These are phyloP conservation scores for Rosa chinensis DNA, from an alignment of 306 rosid species.

Conservation along the genomic window DNA sequence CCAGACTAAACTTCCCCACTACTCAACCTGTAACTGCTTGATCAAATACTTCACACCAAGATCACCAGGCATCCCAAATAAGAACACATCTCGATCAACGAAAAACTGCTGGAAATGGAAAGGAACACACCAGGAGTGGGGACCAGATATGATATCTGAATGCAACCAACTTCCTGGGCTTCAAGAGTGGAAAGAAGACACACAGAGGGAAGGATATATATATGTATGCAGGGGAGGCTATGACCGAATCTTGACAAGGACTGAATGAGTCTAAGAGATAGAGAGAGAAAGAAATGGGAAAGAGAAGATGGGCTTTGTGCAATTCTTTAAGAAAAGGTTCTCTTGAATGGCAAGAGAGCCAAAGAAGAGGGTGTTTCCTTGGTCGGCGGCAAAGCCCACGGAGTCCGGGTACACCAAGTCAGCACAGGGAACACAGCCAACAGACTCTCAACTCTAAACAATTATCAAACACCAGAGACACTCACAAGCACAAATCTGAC, in stretches of 20 bases:
- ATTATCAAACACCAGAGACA: slow-evolving; percentile 62
- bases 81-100: slow-evolving; percentile 12
- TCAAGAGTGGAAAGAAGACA: slow-evolving; percentile 52
- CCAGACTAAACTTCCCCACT: slow-evolving; percentile 29
- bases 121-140: slow-evolving; percentile 34
- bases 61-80: slow-evolving; percentile 33
- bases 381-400: slow-evolving; percentile 97
- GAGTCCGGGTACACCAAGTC: slow-evolving; percentile 80
- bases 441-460: slow-evolving; percentile 71
- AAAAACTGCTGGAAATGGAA: slow-evolving; percentile 36
- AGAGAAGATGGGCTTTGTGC: slow-evolving; percentile 34
- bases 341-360: slow-evolving; percentile 77
- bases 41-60: slow-evolving; percentile 32
- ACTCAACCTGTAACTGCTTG: slow-evolving; percentile 39
- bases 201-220: slow-evolving; percentile 37
- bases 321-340: slow-evolving; percentile 63
- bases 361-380: slow-evolving; percentile 85
- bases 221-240: slow-evolving; percentile 24
- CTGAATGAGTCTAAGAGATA: slow-evolving; percentile 57
- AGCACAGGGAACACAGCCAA: slow-evolving; percentile 82
- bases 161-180: slow-evolving; percentile 47
- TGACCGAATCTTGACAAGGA: slow-evolving; percentile 78
- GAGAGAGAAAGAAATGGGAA: slow-evolving; percentile 47
- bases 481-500: slow-evolving; percentile 79
- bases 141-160: slow-evolving; percentile 39